phyloP scores from a whole-genome alignment of 495 filamentous ascomycete genomes.

The Aspergillus egyptiacus region DNA sequence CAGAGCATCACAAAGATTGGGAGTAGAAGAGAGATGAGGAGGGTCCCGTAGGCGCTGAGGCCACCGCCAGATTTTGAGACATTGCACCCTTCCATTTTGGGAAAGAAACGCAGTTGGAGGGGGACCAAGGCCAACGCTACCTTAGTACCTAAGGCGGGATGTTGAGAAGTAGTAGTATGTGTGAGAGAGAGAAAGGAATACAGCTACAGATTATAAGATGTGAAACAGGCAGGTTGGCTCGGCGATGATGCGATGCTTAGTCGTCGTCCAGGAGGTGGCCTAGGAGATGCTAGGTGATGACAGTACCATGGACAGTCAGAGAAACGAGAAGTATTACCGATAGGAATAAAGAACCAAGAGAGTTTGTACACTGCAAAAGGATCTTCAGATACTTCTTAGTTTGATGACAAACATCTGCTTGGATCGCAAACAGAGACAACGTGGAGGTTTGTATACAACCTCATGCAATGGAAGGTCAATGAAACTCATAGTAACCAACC shows the following conservation, averaged over 20 bases:
- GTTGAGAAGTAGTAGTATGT: not conserved
- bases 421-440: not conserved
- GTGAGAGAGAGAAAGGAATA: not conserved
- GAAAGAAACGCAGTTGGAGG: conserved; percentile 4
- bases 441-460: not conserved
- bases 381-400: not conserved
- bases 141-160: too few species aligned
- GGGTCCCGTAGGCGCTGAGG: not conserved
- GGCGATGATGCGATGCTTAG: not conserved
- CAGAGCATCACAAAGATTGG: not conserved
- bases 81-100: conserved; percentile 11
- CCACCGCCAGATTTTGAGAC: not conserved
- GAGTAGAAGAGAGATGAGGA: not conserved
- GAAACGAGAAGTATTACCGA: not conserved
- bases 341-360: too few species aligned
- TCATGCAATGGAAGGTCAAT: not conserved
- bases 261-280: not conserved
- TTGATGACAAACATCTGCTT: not conserved
- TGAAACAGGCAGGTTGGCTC: not conserved
- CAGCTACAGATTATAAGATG: not conserved
- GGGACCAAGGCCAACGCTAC: too few species aligned
- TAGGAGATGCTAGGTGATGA: not conserved
- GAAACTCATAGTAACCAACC: not conserved
- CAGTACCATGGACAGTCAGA: not conserved
- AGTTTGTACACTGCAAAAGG: too few species aligned